These are phyloP conservation scores for Botrytis squamosa DNA, from an alignment of 2,329 filamentous ascomycete species.

Conservation along the genomic window DNA sequence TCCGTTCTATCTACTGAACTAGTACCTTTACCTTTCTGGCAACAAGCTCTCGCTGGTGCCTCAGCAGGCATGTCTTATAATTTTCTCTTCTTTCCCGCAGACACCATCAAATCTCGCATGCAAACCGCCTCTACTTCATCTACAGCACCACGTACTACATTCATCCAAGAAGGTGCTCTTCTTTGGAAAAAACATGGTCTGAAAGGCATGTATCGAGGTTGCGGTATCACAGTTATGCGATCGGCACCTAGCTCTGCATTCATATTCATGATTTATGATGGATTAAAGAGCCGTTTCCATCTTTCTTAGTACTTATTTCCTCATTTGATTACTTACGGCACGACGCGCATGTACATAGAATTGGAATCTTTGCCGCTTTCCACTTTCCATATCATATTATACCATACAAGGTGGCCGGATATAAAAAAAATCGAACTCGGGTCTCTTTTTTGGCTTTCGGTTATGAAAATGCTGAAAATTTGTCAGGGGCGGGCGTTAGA, in stretches of 20 bases:
- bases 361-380: neutral
- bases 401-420: neutral
- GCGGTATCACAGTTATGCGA: constrained; percentile 85
- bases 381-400: neutral
- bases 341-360: neutral
- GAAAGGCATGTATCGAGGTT: constrained; percentile 86
- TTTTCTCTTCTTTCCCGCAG: constrained; percentile 94
- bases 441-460: neutral
- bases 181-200: constrained; percentile 84
- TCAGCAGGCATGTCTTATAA: constrained; percentile 92
- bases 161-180: constrained; percentile 67
- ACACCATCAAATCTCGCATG: constrained; percentile 96
- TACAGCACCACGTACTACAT: constrained; percentile 56
- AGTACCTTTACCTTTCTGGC: constrained; percentile 70
- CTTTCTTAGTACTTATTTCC: neutral
- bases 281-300: constrained; percentile 57
- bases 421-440: neutral
- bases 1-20: constrained; percentile 34
- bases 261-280: constrained; percentile 95
- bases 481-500: neutral
- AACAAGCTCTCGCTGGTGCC: constrained; percentile 85
- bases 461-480: neutral
- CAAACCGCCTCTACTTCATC: constrained; percentile 72
- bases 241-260: constrained; percentile 95
- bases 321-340: neutral